phyloP scores from a whole-genome alignment of 768 basidiomycete species.

The Boletus speciosus region DNA sequence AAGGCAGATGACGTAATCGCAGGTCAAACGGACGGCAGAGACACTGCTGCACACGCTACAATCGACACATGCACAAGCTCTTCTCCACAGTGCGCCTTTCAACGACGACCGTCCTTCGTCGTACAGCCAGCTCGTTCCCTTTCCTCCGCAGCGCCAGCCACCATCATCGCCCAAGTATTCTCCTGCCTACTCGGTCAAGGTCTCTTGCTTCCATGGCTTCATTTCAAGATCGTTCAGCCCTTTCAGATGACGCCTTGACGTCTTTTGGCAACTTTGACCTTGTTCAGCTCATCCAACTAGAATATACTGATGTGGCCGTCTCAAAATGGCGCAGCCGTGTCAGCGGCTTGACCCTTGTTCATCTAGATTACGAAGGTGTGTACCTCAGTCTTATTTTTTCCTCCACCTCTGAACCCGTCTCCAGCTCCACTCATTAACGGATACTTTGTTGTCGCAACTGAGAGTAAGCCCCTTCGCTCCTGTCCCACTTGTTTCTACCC shows the following conservation, averaged over 20 bases:
- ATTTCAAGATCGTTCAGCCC: slow-evolving; percentile 18
- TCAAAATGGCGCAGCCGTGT: slow-evolving; percentile 87
- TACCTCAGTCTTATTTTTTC: slow-evolving; percentile 2
- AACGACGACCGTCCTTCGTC: slow-evolving; percentile 15
- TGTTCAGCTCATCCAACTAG: slow-evolving; percentile 68
- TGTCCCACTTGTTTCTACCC: not conserved
- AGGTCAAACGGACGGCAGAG: not conserved
- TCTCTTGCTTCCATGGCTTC: slow-evolving; percentile 30
- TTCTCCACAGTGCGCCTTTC: slow-evolving; percentile 23
- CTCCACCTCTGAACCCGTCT: slow-evolving; percentile 14
- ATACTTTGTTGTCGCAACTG: slow-evolving; percentile 86
- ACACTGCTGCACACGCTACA: not conserved
- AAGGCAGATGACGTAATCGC: slow-evolving; percentile 17
- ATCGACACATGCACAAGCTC: slow-evolving; percentile 26
- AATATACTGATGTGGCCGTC: slow-evolving; percentile 73
- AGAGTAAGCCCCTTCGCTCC: slow-evolving; percentile 53
- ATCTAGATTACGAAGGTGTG: slow-evolving; percentile 86
- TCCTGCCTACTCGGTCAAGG: slow-evolving; percentile 1
- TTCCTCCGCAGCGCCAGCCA: not conserved
- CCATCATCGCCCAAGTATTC: not conserved
- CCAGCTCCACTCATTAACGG: slow-evolving; percentile 86
- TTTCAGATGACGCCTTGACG: slow-evolving; percentile 20
- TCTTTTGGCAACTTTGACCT: slow-evolving; percentile 81
- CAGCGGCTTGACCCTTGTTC: slow-evolving; percentile 86
- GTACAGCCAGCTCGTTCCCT: slow-evolving; percentile 1